Percentiles rank a stretch among this genome's conserved stretches.
Conservation (phyloP, 345 rosid species). For the Ceriops decandra region DNA sequence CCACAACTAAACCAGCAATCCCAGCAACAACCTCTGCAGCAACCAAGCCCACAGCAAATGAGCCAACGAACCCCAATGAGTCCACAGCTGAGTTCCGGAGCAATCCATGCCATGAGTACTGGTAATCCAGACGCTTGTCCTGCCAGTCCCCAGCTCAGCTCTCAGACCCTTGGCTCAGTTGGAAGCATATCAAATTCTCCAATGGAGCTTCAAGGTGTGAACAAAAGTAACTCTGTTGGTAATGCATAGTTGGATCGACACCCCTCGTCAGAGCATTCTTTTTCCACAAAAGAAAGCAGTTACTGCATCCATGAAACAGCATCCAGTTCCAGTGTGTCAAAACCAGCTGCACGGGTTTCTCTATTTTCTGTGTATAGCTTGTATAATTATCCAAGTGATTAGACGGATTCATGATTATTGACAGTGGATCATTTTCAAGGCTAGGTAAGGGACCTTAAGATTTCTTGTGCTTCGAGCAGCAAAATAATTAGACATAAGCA, state of each 20-base stretch:
- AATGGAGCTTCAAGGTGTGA: constrained; percentile 85
- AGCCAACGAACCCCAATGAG: constrained; percentile 84
- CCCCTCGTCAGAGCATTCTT: background rate
- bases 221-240: constrained; percentile 61
- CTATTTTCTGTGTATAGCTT: background rate
- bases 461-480: too few relatives aligned
- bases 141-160: constrained; percentile 91
- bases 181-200: constrained; percentile 91
- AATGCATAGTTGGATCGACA: constrained; percentile 12
- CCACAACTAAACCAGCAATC: constrained; percentile 53
- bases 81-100: constrained; percentile 82
- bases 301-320: background rate
- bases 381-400: too few relatives aligned
- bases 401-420: too few relatives aligned
- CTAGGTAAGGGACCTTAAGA: too few relatives aligned
- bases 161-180: constrained; percentile 86
- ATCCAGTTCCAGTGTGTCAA: background rate
- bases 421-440: too few relatives aligned
- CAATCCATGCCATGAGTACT: constrained; percentile 65
- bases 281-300: background rate
- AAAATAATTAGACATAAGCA: too few relatives aligned
- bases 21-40: constrained; percentile 59
- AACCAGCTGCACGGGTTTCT: background rate
- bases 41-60: constrained; percentile 84
- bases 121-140: constrained; percentile 83